phyloP scores from a whole-genome alignment of 2,329 filamentous ascomycete species.

The Clonostachys chloroleuca region DNA sequence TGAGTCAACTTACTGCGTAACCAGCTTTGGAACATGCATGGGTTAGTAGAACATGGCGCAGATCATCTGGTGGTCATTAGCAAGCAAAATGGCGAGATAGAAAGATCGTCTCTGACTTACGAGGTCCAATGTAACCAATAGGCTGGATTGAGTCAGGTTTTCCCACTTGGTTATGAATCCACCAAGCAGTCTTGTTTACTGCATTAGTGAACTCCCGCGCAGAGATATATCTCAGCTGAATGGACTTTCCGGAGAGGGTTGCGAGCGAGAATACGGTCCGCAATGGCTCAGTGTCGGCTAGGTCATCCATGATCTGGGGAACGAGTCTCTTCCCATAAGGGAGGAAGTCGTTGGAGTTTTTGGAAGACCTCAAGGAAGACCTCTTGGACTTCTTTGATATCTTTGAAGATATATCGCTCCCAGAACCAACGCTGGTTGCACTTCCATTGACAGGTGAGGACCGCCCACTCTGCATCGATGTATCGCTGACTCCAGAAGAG shows the following conservation, averaged over 20 bases:
- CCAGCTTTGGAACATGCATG: constrained; percentile 24
- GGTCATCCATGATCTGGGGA: constrained; percentile 17
- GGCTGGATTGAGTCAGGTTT: constrained; percentile 8
- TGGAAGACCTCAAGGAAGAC: constrained; percentile 16
- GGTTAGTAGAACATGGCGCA: constrained; percentile 18
- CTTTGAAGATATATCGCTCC: constrained; percentile 13
- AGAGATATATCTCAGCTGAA: constrained; percentile 12
- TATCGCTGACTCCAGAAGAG: too few relatives aligned
- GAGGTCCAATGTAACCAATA: constrained; percentile 23
- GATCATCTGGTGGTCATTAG: constrained; percentile 13
- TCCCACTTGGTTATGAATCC: constrained; percentile 13
- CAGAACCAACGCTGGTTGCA: constrained; percentile 11
- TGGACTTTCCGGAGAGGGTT: constrained; percentile 4
- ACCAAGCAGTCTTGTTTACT: constrained; percentile 22
- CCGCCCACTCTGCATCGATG: too few relatives aligned
- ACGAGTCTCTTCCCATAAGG: constrained; percentile 14
- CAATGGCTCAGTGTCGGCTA: constrained; percentile 15
- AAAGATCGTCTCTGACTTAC: constrained; percentile 11
- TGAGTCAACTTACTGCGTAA: constrained; percentile 16
- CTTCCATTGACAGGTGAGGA: too few relatives aligned
- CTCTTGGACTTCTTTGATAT: constrained; percentile 18
- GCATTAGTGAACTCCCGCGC: constrained; percentile 15
- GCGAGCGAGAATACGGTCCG: constrained; percentile 15
- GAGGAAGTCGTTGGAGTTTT: not conserved
- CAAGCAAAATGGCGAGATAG: too few relatives aligned